A percentile compares a stretch with the other conserved stretches of the same genome.
These are phyloP conservation scores for Plantago elongata DNA, from an alignment of 257 asterid genomes.

Conservation along the genomic window DNA sequence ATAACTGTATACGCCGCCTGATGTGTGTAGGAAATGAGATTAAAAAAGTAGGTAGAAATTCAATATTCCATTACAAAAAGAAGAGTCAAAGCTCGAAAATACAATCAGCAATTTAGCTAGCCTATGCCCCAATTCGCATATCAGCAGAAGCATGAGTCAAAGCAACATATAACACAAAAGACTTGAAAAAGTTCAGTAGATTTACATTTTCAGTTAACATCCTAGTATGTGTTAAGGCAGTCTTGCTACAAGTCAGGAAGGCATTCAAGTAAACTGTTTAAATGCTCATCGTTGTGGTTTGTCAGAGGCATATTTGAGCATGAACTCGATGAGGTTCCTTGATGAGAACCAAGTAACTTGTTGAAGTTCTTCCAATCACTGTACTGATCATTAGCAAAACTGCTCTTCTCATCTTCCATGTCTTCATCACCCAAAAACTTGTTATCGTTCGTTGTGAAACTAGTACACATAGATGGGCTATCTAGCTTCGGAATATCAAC, in stretches of 20 bases:
- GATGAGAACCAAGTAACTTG: constrained; percentile 35
- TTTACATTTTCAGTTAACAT: constrained; percentile 16
- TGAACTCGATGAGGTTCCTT: constrained; percentile 27
- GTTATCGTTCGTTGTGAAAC: constrained; percentile 42
- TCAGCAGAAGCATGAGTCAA: background rate
- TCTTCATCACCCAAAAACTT: constrained; percentile 26
- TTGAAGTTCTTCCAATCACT: constrained; percentile 51
- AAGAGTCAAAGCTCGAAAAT: background rate
- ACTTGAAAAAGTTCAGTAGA: constrained; percentile 21
- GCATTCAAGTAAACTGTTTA: constrained; percentile 43
- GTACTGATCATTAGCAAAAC: constrained; percentile 22
- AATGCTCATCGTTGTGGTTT: constrained; percentile 28
- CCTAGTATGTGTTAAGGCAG: constrained; percentile 4
- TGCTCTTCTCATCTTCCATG: constrained; percentile 29
- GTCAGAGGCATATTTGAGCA: constrained; percentile 36
- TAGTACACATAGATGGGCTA: constrained; percentile 61
- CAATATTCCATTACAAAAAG: background rate
- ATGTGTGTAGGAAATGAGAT: too few species aligned
- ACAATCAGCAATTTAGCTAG: constrained; percentile 12
- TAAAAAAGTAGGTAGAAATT: too few species aligned
- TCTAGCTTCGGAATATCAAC: constrained; percentile 67
- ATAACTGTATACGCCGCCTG: too few species aligned
- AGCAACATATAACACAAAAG: constrained; percentile 3
- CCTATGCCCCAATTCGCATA: constrained; percentile 9
- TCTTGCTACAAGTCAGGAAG: constrained; percentile 46